Percentiles rank a stretch among this genome's conserved stretches.
These are phyloP conservation scores for Curvularia lunata DNA, from an alignment of 2,329 filamentous ascomycete genomes.

Conservation along the genomic window DNA sequence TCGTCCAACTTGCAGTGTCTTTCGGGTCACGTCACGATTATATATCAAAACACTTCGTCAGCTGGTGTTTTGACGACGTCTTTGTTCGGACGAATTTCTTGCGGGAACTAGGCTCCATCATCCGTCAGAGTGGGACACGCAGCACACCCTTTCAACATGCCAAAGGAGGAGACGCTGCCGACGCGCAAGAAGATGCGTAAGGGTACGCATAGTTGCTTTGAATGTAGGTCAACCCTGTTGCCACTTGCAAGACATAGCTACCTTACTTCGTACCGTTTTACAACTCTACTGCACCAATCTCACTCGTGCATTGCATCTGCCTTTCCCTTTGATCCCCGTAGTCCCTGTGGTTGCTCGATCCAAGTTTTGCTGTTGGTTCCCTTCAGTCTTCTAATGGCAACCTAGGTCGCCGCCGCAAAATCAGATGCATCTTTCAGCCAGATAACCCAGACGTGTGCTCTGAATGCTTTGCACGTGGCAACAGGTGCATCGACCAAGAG, in stretches of 20 bases:
- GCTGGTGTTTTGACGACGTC: slow-evolving; percentile 12
- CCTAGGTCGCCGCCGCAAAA: slow-evolving; percentile 57
- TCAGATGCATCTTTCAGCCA: slow-evolving; percentile 55
- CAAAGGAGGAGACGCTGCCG: slow-evolving; percentile 44
- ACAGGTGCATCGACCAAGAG: slow-evolving; percentile 56
- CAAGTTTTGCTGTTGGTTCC: not conserved
- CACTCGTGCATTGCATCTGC: slow-evolving; percentile 8
- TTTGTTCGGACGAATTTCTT: slow-evolving; percentile 30
- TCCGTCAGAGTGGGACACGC: slow-evolving; percentile 13
- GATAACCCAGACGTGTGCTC: slow-evolving; percentile 52
- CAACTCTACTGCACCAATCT: slow-evolving; percentile 8
- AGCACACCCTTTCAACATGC: slow-evolving; percentile 36
- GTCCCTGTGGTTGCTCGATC: not conserved
- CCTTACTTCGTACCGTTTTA: slow-evolving; percentile 7
- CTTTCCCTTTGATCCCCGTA: not conserved
- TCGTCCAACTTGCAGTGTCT: not conserved
- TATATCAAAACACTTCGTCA: slow-evolving; percentile 14
- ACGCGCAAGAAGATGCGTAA: slow-evolving; percentile 53
- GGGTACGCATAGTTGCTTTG: slow-evolving; percentile 54
- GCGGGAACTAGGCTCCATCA: slow-evolving; percentile 15
- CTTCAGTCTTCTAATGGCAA: slow-evolving; percentile 29
- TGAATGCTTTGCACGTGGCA: slow-evolving; percentile 55
- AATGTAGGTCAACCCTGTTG: slow-evolving; percentile 46
- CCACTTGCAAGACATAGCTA: slow-evolving; percentile 10
- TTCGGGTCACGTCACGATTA: slow-evolving; percentile 1